These are phyloP conservation scores for Trifolium pratense DNA, from an alignment of 306 rosid genomes.

Conservation along the genomic window DNA sequence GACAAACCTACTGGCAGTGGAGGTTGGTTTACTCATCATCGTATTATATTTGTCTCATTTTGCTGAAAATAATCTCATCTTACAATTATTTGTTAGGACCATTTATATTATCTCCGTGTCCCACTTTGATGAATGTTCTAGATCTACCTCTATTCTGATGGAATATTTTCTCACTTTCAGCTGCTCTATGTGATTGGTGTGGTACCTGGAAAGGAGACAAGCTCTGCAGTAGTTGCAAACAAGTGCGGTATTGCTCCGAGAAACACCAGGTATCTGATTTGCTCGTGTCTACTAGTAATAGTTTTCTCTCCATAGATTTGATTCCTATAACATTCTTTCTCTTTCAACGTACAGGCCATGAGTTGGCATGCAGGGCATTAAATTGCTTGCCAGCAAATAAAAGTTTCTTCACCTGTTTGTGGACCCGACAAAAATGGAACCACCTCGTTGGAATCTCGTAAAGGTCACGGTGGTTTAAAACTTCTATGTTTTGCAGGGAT, in stretches of 20 bases:
- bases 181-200: constrained; percentile 80
- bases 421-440: constrained; percentile 37
- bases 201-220: constrained; percentile 85
- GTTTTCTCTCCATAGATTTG: constrained; percentile 18
- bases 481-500: constrained; percentile 5
- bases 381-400: constrained; percentile 62
- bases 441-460: constrained; percentile 35
- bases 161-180: constrained; percentile 51
- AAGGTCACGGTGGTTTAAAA: constrained; percentile 53
- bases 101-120: constrained; percentile 1
- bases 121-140: constrained; percentile 1
- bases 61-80: constrained; percentile 8
- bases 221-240: constrained; percentile 72
- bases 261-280: constrained; percentile 70
- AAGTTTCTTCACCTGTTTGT: constrained; percentile 49
- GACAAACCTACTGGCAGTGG: constrained; percentile 56
- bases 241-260: constrained; percentile 81
- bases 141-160: constrained; percentile 20
- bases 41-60: background rate
- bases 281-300: background rate
- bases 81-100: constrained; percentile 14
- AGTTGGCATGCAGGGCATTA: constrained; percentile 80
- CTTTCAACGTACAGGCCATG: constrained; percentile 48
- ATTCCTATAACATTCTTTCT: constrained; percentile 18
- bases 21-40: constrained; percentile 54